Base-by-base conservation (phyloP, 257 asterid species). In the Rauvolfia tetraphylla region DNA sequence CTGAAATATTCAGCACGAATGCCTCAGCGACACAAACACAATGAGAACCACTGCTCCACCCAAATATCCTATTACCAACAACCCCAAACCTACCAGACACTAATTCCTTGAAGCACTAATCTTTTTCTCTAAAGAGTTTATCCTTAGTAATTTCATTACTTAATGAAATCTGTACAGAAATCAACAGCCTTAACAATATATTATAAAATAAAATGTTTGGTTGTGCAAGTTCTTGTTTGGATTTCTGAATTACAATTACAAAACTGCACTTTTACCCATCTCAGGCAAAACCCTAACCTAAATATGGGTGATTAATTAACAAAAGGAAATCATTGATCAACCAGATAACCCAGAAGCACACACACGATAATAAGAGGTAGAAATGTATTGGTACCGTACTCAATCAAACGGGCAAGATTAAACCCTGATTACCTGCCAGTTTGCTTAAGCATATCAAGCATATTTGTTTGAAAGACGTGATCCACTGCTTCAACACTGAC, bases 361-460 rank as follows among this genome's bases (percentile, higher is more conserved):
- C n/a, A n/a, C n/a, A n/a, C n/a, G n/a, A n/a, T n/a, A n/a, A n/a
- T n/a, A n/a, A n/a, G n/a, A n/a, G n/a, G n/a, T n/a, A n/a, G n/a
- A n/a, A n/a, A n/a, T n/a, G n/a, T n/a, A n/a, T n/a, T n/a, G n/a
- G n/a, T n/a, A n/a, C n/a, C n/a, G n/a, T n/a, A n/a, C n/a, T n/a
- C n/a, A n/a, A n/a, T n/a, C n/a, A n/a, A n/a, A n/a, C n/a, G n/a
- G 14, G 31, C 0, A 62, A 29, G 9, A 13, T 57, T 62, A 62
- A 62, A 13, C 13, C 49, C 17, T 5, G 53, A 10, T 49, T 78
- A 90, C 97, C 97, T 89, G 73, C 97, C 98, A 76, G 98, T 95
- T 79, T 95, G 98, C 88, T 92, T 95, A 48, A 95, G 96, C 97
- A 95, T 95, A 70, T 95, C 98, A 74, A 95, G 96, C 98, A 95